Conservation (phyloP, 1,284 basidiomycete species). For the Blastosporella zonata region DNA sequence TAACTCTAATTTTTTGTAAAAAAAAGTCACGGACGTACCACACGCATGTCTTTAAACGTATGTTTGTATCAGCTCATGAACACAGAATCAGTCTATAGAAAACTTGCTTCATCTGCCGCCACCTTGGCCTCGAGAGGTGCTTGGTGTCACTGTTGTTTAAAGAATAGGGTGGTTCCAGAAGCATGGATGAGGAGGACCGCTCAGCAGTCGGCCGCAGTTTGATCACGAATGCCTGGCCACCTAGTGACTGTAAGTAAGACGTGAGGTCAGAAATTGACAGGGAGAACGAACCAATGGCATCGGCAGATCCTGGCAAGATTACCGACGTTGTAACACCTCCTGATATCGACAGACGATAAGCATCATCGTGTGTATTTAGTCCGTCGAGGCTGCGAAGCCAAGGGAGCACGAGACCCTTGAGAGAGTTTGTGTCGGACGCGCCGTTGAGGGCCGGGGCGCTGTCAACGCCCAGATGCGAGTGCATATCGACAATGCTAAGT, state of each 20-base stretch:
- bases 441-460: slow-evolving; percentile 54
- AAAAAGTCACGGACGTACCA: slow-evolving; percentile 26
- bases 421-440: slow-evolving; percentile 48
- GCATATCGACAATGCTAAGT: slow-evolving; percentile 64
- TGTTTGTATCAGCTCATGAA: background rate
- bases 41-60: slow-evolving; percentile 38
- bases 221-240: slow-evolving; percentile 66
- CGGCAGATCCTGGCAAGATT: slow-evolving; percentile 49
- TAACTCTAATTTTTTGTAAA: background rate
- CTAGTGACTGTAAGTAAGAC: slow-evolving; percentile 26
- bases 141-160: slow-evolving; percentile 41
- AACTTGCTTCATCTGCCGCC: slow-evolving; percentile 62
- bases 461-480: slow-evolving; percentile 74
- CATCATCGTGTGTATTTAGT: slow-evolving; percentile 49
- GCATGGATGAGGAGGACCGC: slow-evolving; percentile 51
- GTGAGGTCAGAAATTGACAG: background rate
- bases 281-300: slow-evolving; percentile 49
- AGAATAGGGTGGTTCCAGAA: slow-evolving; percentile 56
- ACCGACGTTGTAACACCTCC: slow-evolving; percentile 47
- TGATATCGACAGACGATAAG: slow-evolving; percentile 42
- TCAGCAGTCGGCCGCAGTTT: slow-evolving; percentile 57
- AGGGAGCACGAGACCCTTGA: slow-evolving; percentile 45
- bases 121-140: slow-evolving; percentile 39
- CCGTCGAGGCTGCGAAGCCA: slow-evolving; percentile 48
- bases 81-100: background rate